Base-by-base conservation (phyloP, 352 stramenopile genomes). In the Globisporangium cederbergense region DNA sequence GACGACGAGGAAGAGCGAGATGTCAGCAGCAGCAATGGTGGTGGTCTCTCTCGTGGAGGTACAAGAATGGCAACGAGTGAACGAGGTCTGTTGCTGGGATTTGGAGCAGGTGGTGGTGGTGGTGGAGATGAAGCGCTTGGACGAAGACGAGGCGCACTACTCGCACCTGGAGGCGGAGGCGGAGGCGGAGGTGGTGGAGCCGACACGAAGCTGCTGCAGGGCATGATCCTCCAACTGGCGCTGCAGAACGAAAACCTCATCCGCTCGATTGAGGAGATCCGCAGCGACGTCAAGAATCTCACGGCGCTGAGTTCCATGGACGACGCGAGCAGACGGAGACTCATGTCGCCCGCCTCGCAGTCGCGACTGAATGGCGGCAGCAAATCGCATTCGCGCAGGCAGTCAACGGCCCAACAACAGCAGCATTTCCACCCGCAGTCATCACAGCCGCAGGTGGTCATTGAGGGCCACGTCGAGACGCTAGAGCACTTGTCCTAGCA, bases 211-310 rank as follows among this genome's bases (percentile, higher is more conserved):
- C 58, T 80, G 9, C 64, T 88, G 1, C 68, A 86, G 54, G 79
- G 75, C 40, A 86, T 88, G 77, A 66, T 88, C 10, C 52, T 88
- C 6, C 79, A 86, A 52, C 67, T 88, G 3, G 77, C 79, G 20
- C 67, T 86, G 8, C 77, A 86, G 62, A 88, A 86, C 58, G 76
- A 83, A 46, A 72, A 64, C 9, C 64, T 86, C 9, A 47, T 86
- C 43, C 77, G 71, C n/a, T 71, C 79, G 13, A 55, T 88, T 4
- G 79, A 80, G 5, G 73, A 85, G 11, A 28, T 88, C 28, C 74
- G 67, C 13, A 57, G 62, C 36, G 75, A 86, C 22, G 54, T 81
- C 28, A 66, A 74, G 18, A 51, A 13, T 18, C 62, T 76, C 25
- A 43, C 69, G 32, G 61, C 54, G 18, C 28, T 66, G 5, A 61